phyloP scores from a whole-genome alignment of 768 basidiomycete genomes.

The Cystobasidium onofrii region DNA sequence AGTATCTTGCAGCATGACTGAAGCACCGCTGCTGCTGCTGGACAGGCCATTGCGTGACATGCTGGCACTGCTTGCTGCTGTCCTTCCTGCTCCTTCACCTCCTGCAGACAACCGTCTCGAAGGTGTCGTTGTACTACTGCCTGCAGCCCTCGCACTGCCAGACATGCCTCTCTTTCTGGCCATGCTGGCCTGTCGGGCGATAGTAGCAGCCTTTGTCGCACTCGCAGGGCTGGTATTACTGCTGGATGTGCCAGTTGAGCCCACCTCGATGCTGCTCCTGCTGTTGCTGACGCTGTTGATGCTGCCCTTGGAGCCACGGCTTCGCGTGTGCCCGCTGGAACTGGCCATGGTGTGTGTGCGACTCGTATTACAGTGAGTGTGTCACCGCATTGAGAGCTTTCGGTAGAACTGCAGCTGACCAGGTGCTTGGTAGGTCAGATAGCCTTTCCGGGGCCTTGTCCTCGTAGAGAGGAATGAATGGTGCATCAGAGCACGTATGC shows the following conservation, averaged over 20 bases:
- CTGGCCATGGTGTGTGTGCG: neutral
- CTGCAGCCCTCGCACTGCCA: neutral
- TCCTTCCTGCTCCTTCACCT: neutral
- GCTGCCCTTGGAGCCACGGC: neutral
- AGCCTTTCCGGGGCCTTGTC: neutral
- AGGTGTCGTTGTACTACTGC: too few species aligned
- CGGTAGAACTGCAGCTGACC: too few species aligned
- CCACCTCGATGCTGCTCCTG: neutral
- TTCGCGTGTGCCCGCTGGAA: neutral
- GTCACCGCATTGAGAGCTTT: neutral
- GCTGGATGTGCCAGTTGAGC: neutral
- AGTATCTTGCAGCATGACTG: neutral
- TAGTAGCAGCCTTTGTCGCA: neutral
- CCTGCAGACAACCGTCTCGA: neutral
- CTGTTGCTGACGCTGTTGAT: neutral
- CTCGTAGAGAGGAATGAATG: neutral
- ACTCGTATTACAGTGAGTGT: neutral
- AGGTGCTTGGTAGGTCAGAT: neutral
- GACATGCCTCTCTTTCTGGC: neutral
- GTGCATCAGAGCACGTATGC: too few species aligned
- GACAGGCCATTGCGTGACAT: slow-evolving; percentile 2
- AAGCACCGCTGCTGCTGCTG: neutral
- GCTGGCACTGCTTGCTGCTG: neutral
- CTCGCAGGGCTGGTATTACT: neutral
- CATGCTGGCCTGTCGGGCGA: neutral